phyloP scores from a whole-genome alignment of 192 early-diverging fungal genomes.

The Coemansia sp. region DNA sequence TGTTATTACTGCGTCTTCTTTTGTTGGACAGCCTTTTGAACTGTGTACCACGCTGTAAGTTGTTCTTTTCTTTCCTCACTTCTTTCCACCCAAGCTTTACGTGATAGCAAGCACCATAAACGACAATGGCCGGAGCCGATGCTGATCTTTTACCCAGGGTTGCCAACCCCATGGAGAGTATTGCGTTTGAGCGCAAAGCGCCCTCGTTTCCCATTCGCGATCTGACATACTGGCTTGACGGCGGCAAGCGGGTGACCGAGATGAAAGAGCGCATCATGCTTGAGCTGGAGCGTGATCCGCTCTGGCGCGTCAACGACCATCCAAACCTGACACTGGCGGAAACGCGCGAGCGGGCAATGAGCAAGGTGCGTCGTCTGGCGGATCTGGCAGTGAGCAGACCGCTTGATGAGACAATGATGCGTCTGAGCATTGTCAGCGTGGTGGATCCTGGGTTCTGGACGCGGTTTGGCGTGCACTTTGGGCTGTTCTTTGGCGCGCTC shows the following conservation, averaged over 20 bases:
- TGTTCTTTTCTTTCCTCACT: neutral
- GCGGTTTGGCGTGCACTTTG: slow-evolving; percentile 87
- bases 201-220: slow-evolving; percentile 76
- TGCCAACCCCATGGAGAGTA: slow-evolving; percentile 50
- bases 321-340: slow-evolving; percentile 75
- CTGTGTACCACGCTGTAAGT: neutral
- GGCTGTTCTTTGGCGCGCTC: slow-evolving; percentile 85
- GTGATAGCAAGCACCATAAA: neutral
- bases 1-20: too few species aligned
- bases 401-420: slow-evolving; percentile 65
- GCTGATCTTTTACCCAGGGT: slow-evolving; percentile 1
- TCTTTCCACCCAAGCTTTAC: neutral
- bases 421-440: slow-evolving; percentile 79
- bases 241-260: slow-evolving; percentile 64
- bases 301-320: slow-evolving; percentile 77
- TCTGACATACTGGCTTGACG: slow-evolving; percentile 83
- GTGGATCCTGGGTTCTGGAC: slow-evolving; percentile 91
- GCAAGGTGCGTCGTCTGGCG: slow-evolving; percentile 70
- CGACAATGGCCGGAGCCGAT: neutral
- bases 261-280: slow-evolving; percentile 81
- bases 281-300: slow-evolving; percentile 81
- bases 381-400: slow-evolving; percentile 73
- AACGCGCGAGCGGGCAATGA: slow-evolving; percentile 83
- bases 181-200: slow-evolving; percentile 73
- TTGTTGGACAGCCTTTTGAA: too few species aligned